Evolutionary conservation across 2,329 filamentous ascomycete genomes (phyloP), one percentile per base, ranked within the genome.

Genomic region (Didymellaceae sp.): DNA sequence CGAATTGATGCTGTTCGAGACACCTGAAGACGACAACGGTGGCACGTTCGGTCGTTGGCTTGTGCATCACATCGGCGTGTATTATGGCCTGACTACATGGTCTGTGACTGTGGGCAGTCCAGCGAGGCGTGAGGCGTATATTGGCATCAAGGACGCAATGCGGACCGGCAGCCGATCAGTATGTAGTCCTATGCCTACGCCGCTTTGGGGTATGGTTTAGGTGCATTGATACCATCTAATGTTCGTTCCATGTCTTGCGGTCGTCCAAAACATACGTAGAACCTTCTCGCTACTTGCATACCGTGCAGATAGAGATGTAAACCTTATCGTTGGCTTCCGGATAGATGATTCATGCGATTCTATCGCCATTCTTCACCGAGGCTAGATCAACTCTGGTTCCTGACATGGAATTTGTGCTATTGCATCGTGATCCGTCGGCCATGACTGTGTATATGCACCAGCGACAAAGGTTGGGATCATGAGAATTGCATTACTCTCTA

Each of bases 11-110:
- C 82, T 97, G 7, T 91, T 96, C 71, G 90, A 97, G 72, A 87
- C 86, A 35, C 77, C 87, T 25, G 88, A 86, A 13, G 86, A 88
- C 48, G 91, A 92, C 63, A 85, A 86, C 53, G 83, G 85, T 6
- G 89, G 89, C 40, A 84, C 87, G 4, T 97, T 96, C 77, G 91
- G 90, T 60, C 89, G 93, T 57, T 97, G 92, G 89, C 83, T 97
- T 45, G 90, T 95, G 1, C 92, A 97, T 74, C 89, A 90, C 50
- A 92, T 97, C 57, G 93, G 90, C 8, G 85, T 88, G 31, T 97
- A 97, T 73, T 97, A 97, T 69, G 92, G 91, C 34, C 81, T 97
- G 48, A 83, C 86, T 54, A 96, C 92, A 16, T 91, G 86, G 77
- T 92, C 89, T 4, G 84, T 93, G 52, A 88, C 88, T 0, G 81